Evolutionary conservation across 2,329 filamentous ascomycete genomes (phyloP).

Genomic region (Hypoxylon sp.): DNA sequence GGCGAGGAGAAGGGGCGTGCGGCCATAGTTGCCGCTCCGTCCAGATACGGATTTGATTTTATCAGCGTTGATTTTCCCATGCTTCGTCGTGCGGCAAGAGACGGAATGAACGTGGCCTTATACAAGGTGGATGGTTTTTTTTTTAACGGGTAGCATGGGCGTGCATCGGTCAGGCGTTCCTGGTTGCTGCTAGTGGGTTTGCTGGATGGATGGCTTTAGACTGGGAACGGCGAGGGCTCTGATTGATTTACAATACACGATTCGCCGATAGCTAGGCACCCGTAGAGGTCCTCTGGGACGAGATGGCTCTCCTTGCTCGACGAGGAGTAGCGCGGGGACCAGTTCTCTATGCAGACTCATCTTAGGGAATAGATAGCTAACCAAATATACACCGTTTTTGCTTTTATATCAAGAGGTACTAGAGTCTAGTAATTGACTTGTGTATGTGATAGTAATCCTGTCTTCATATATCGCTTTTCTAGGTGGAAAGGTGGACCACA

Average conservation of each 20-base stretch:
- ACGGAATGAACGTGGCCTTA: background rate
- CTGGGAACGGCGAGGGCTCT: conserved; percentile 11
- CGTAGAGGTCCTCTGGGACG: background rate
- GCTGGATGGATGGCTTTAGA: conserved; percentile 17
- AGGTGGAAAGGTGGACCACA: background rate
- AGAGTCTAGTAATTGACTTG: background rate
- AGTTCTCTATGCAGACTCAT: background rate
- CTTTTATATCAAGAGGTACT: background rate
- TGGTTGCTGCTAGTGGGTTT: conserved; percentile 10
- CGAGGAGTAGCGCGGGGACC: background rate
- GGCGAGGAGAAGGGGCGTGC: too few species aligned
- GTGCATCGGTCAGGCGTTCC: conserved; percentile 37
- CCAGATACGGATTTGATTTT: conserved; percentile 1
- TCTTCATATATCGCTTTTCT: background rate
- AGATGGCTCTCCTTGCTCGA: background rate
- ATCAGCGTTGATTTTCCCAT: conserved; percentile 6
- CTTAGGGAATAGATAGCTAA: background rate
- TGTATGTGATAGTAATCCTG: background rate
- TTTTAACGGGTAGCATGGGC: conserved; percentile 25
- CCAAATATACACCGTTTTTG: background rate
- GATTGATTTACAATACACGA: conserved; percentile 14
- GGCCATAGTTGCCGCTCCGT: background rate
- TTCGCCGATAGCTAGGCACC: background rate
- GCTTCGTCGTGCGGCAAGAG: background rate
- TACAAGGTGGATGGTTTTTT: conserved; percentile 9